phyloP scores from a whole-genome alignment of 2,329 filamentous ascomycete species.

The Aspergillus udagawae region DNA sequence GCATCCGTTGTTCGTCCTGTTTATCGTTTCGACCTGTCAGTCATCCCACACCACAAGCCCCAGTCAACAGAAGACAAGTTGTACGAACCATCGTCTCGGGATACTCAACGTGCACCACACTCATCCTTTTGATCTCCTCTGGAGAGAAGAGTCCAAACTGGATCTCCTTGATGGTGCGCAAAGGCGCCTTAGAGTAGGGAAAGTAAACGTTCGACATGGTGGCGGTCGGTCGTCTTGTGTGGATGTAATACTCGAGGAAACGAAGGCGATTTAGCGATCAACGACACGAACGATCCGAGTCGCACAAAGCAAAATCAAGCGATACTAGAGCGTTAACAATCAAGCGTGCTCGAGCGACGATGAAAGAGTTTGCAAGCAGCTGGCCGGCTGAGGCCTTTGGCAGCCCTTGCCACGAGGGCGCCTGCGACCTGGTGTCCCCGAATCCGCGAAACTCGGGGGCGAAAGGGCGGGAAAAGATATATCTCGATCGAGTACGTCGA shows the following conservation, averaged over 20 bases:
- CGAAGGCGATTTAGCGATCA: slow-evolving; percentile 1
- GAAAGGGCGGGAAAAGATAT: slow-evolving; percentile 25
- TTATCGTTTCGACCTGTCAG: slow-evolving; percentile 16
- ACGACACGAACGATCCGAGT: slow-evolving; percentile 12
- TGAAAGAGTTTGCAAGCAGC: slow-evolving; percentile 33
- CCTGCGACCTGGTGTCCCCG: slow-evolving; percentile 37
- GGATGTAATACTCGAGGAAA: slow-evolving; percentile 9
- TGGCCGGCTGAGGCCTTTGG: slow-evolving; percentile 43
- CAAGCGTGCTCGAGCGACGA: slow-evolving; percentile 22
- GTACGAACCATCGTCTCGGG: slow-evolving; percentile 84
- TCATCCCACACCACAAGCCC: slow-evolving; percentile 5
- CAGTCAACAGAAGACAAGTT: slow-evolving; percentile 2
- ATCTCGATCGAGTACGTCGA: slow-evolving; percentile 25
- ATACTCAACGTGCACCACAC: slow-evolving; percentile 91
- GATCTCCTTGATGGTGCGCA: slow-evolving; percentile 98
- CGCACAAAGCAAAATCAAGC: slow-evolving; percentile 8
- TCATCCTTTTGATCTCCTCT: slow-evolving; percentile 99
- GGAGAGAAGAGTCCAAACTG: slow-evolving; percentile 97
- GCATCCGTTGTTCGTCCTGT: slow-evolving; percentile 80
- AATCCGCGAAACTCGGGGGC: slow-evolving; percentile 31
- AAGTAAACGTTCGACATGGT: slow-evolving; percentile 92
- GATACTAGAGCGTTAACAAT: slow-evolving; percentile 4
- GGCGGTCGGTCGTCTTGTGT: slow-evolving; percentile 34
- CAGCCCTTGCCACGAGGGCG: slow-evolving; percentile 48
- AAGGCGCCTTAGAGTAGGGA: slow-evolving; percentile 84